Percentiles rank a stretch among this genome's conserved stretches.
These are phyloP conservation scores for Magnusiomyces ingens DNA, from an alignment of 1,139 yeast genomes.

Conservation along the genomic window DNA sequence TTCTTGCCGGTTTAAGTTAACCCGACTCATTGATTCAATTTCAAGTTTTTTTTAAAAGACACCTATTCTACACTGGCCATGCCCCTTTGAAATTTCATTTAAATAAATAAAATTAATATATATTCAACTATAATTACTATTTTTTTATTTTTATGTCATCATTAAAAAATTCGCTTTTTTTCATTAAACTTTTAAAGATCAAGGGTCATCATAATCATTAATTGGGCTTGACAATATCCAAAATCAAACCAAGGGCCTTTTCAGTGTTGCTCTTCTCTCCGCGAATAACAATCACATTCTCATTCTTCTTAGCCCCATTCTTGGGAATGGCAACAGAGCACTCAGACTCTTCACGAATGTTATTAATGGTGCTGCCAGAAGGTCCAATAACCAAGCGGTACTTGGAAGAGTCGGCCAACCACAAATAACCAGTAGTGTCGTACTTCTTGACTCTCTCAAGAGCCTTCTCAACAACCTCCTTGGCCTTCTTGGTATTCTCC, in stretches of 20 bases:
- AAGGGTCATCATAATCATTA: too few relatives aligned
- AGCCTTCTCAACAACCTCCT: slow-evolving; percentile 29
- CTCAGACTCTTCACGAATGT: slow-evolving; percentile 53
- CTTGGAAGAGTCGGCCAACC: slow-evolving; percentile 41
- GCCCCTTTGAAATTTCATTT: too few relatives aligned
- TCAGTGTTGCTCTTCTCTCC: slow-evolving; percentile 41
- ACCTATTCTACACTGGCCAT: too few relatives aligned
- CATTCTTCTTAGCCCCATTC: slow-evolving; percentile 41
- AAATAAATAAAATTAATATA: too few relatives aligned
- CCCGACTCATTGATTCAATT: too few relatives aligned
- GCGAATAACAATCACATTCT: slow-evolving; percentile 27
- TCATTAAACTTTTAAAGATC: too few relatives aligned
- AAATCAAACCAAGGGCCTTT: slow-evolving; percentile 39
- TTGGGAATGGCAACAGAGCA: slow-evolving; percentile 62
- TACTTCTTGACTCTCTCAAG: slow-evolving; percentile 33
- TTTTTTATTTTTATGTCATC: too few relatives aligned
- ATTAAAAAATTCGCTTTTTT: too few relatives aligned
- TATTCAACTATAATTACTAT: too few relatives aligned
- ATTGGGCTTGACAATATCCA: slow-evolving; percentile 17
- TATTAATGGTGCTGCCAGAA: slow-evolving; percentile 61
- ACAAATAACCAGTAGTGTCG: slow-evolving; percentile 43
- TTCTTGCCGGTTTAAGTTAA: too few relatives aligned
- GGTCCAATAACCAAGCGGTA: slow-evolving; percentile 68
- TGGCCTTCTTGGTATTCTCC: slow-evolving; percentile 34
- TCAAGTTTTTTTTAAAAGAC: too few relatives aligned